Percentiles rank a stretch among this genome's conserved stretches.
phyloP scores from a whole-genome alignment of 495 filamentous ascomycete genomes.

The Hypoxylon cercidicola region DNA sequence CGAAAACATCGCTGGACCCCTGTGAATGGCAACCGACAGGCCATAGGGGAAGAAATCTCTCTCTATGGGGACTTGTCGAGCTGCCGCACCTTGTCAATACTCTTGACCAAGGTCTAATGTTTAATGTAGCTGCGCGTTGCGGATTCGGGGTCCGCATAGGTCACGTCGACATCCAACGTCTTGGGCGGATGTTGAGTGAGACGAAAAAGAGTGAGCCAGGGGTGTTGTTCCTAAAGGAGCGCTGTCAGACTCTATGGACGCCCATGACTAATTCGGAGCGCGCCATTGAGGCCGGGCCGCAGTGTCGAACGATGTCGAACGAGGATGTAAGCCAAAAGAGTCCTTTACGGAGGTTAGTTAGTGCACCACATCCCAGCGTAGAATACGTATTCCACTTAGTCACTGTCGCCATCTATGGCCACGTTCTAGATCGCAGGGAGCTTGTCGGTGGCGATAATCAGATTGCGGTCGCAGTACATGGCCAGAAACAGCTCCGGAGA shows the following conservation, averaged over 20 bases:
- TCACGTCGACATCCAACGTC: not conserved
- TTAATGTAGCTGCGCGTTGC: not conserved
- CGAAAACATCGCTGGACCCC: not conserved
- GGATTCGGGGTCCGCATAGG: not conserved
- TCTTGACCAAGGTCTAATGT: not conserved
- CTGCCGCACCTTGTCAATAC: not conserved
- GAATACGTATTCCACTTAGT: not conserved
- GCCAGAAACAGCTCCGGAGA: not conserved
- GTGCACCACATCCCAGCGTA: slow-evolving; percentile 8
- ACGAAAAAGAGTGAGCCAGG: not conserved
- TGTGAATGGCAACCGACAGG: not conserved
- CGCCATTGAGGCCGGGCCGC: not conserved
- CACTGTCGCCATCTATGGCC: slow-evolving; percentile 1
- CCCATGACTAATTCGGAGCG: slow-evolving; percentile 3
- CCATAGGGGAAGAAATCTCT: not conserved
- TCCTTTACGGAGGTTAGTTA: not conserved
- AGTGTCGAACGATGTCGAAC: not conserved
- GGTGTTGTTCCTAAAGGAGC: not conserved
- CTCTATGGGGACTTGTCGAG: not conserved
- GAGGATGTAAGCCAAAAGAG: not conserved
- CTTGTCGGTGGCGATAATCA: slow-evolving; percentile 1
- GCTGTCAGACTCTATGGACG: slow-evolving; percentile 4
- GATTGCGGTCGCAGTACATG: not conserved
- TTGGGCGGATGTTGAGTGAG: not conserved
- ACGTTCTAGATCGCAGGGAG: slow-evolving; percentile 6